Base-by-base conservation (phyloP, 305 asterid species). In the Caryopteris hybrid region DNA sequence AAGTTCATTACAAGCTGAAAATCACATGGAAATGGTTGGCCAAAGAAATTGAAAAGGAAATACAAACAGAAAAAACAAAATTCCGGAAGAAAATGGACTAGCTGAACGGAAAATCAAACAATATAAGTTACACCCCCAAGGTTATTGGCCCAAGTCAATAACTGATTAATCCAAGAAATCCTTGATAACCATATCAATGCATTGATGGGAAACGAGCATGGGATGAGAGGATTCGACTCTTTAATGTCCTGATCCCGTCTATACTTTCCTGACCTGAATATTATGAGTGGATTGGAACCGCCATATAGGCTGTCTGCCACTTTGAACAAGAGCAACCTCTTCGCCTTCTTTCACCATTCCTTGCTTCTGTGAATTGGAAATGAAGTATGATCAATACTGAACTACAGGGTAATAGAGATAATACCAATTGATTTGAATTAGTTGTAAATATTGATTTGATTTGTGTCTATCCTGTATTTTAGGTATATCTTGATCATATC, bases 311-410 rank as follows among this genome's bases (percentile, higher is more conserved):
- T 93, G 95, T 52, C 75, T 82, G 47, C 98, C 98, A 41, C 98
- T 93, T 83, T 90, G 97, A 62, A 93, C 94, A 58, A 93, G 96
- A 39, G 98, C 96, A 39, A 93, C 90, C 64, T 86, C 88, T 74
- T 93, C 97, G 6, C 97, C 97, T 78, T 84, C 84, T 83, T 87
- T 90, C 81, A 93, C 94, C 96, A 88, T 85, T 74, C 96, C 97
- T 78, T 92, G 98, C 71, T 82, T 85, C 98, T 92, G 62, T 38
- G 69, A 36, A 64, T 76, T 42, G 51, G 43, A 31, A 67, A 59
- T 2, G 22, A 39, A 12, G 41, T 12, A 18, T 61, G 17, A 1
- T n/a, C n/a, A n/a, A n/a, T n/a, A n/a, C n/a, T n/a, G n/a, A n/a
- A n/a, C n/a, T n/a, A n/a, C n/a, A n/a, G n/a, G n/a, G n/a, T n/a